Evolutionary conservation across 2,329 filamentous ascomycete genomes (phyloP).

Genomic region (Leptographium lundbergii): DNA sequence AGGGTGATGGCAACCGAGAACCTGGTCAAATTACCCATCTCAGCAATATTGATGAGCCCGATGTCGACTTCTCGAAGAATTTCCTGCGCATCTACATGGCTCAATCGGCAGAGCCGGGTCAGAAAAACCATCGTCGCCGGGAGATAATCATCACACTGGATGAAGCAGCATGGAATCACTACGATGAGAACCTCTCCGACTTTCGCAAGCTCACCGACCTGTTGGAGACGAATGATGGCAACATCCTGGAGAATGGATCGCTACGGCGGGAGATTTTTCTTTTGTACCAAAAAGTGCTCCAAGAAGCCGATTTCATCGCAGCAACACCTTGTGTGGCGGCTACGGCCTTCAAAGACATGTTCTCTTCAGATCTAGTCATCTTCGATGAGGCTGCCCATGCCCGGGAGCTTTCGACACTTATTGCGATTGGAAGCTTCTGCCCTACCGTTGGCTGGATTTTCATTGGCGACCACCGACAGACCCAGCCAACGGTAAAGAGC

Average conservation of each 20-base stretch:
- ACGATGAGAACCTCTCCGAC: constrained; percentile 18
- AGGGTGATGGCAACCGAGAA: neutral
- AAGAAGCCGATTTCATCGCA: constrained; percentile 29
- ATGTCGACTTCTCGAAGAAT: constrained; percentile 15
- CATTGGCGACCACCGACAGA: constrained; percentile 32
- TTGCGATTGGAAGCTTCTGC: constrained; percentile 29
- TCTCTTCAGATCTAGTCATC: constrained; percentile 73
- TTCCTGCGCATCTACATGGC: constrained; percentile 23
- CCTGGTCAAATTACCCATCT: neutral
- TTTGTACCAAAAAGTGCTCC: constrained; percentile 26
- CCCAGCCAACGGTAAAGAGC: constrained; percentile 25
- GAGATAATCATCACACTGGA: constrained; percentile 25
- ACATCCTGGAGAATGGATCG: constrained; percentile 13
- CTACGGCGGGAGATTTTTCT: constrained; percentile 17
- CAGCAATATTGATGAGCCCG: constrained; percentile 1
- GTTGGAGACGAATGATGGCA: constrained; percentile 18
- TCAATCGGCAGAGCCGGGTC: neutral
- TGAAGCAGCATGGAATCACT: constrained; percentile 29
- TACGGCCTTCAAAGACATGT: constrained; percentile 32
- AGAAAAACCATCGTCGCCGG: neutral
- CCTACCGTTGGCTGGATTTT: constrained; percentile 30
- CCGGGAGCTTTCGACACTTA: constrained; percentile 30
- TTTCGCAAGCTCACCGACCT: constrained; percentile 24
- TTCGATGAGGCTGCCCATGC: constrained; percentile 55
- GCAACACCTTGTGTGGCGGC: constrained; percentile 32